Conservation (phyloP, 805 yeast species). For the Candida taoyuanica region DNA sequence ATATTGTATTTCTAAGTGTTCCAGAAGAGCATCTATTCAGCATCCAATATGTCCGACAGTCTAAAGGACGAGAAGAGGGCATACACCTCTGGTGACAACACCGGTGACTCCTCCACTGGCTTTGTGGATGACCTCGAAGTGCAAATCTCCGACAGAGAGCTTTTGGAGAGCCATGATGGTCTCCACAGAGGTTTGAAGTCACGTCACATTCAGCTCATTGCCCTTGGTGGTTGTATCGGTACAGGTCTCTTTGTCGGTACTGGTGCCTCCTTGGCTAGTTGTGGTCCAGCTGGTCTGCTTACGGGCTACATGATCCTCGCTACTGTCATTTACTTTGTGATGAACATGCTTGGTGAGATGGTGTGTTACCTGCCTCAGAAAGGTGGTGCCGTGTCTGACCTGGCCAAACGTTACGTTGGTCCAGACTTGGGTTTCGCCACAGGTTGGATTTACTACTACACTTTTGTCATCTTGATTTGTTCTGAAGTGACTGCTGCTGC, state of each 20-base stretch:
- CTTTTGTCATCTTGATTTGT: slow-evolving; percentile 23
- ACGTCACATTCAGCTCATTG: slow-evolving; percentile 79
- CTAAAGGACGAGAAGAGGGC: slow-evolving; percentile 18
- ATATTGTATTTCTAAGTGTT: too few relatives aligned
- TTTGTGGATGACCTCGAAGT: slow-evolving; percentile 23
- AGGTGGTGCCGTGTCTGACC: slow-evolving; percentile 59
- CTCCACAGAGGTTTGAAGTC: slow-evolving; percentile 37
- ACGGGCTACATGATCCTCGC: slow-evolving; percentile 61
- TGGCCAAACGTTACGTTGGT: slow-evolving; percentile 49
- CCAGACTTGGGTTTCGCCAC: slow-evolving; percentile 27
- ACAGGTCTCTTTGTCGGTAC: slow-evolving; percentile 80
- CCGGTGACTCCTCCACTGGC: slow-evolving; percentile 25
- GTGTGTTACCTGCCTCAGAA: slow-evolving; percentile 58
- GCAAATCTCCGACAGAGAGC: slow-evolving; percentile 3
- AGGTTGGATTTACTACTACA: slow-evolving; percentile 28
- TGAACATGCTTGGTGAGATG: slow-evolving; percentile 64
- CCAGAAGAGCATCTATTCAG: too few relatives aligned
- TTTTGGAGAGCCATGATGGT: slow-evolving; percentile 9
- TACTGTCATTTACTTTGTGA: slow-evolving; percentile 57
- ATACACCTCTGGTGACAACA: slow-evolving; percentile 12
- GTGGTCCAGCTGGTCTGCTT: slow-evolving; percentile 72
- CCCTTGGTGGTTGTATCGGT: slow-evolving; percentile 82
- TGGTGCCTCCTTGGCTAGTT: slow-evolving; percentile 52
- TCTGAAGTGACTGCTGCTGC: slow-evolving; percentile 59
- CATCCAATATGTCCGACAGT: slow-evolving; percentile 2